Conservation (phyloP, 169 alveolate genomes). For the Babesia ovis region DNA sequence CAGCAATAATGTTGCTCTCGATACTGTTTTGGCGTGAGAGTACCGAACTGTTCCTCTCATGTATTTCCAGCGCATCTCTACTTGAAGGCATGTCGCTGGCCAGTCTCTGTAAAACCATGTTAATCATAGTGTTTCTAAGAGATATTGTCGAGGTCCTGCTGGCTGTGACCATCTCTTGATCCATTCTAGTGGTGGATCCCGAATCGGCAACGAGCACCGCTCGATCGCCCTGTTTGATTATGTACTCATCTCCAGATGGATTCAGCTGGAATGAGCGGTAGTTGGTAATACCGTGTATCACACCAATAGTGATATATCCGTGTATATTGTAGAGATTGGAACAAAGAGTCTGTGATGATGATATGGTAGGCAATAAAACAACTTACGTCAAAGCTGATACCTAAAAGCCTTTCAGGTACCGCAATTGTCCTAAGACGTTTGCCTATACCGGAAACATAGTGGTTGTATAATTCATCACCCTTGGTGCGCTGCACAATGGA, state of each 20-base stretch:
- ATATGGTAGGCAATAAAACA: background rate
- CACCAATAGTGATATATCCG: slow-evolving; percentile 40
- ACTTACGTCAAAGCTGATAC: slow-evolving; percentile 56
- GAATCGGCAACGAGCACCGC: slow-evolving; percentile 54
- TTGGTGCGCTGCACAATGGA: slow-evolving; percentile 19
- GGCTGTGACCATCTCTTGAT: slow-evolving; percentile 12
- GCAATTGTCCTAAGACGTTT: slow-evolving; percentile 26
- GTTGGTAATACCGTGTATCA: slow-evolving; percentile 14
- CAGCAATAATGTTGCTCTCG: background rate
- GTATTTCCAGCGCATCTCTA: background rate
- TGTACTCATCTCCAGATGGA: slow-evolving; percentile 40
- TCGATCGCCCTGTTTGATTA: slow-evolving; percentile 50
- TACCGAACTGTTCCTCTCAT: background rate
- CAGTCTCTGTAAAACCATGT: slow-evolving; percentile 9
- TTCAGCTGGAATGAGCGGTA: slow-evolving; percentile 25
- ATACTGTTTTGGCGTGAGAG: background rate
- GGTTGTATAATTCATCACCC: slow-evolving; percentile 19
- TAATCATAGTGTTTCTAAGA: slow-evolving; percentile 13
- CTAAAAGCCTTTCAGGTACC: slow-evolving; percentile 37
- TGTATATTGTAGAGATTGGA: slow-evolving; percentile 28
- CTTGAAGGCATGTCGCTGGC: background rate
- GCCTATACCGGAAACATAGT: slow-evolving; percentile 47
- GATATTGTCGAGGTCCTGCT: slow-evolving; percentile 16
- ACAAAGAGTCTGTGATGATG: slow-evolving; percentile 30
- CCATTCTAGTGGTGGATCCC: background rate